Evolutionary conservation across 1,284 basidiomycete genomes (phyloP), one percentile per base, ranked within the genome.

Genomic region (Austropuccinia psidii): DNA sequence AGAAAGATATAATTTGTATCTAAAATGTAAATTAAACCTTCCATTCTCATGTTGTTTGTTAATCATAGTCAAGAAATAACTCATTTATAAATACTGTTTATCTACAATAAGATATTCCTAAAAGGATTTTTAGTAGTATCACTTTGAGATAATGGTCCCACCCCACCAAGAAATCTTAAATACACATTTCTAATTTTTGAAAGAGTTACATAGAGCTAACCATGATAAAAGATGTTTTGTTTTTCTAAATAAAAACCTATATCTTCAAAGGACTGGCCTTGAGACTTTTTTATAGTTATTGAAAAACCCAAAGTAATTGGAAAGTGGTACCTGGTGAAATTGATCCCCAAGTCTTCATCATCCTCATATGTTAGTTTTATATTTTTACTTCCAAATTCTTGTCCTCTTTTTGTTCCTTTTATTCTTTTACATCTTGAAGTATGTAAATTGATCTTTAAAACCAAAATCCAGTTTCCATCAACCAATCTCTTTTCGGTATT

Each of bases 181-280:
- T n/a, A n/a, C n/a, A n/a, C n/a, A n/a, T n/a, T n/a, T n/a, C n/a
- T n/a, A n/a, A n/a, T n/a, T n/a, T 33, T 60, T 2, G 82, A 83
- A 13, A 84, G 77, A 9, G 82, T 83, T 37, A 83, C 83, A 79
- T 84, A 84, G 0, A 84, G 77, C 66, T 84, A 82, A 0, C 83
- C 82, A 80, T 84, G 83, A 1, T 78, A 43, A 74, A 84, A 84
- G 0, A 84, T 82, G 0, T 81, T n/a, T n/a, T n/a, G n/a, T 79
- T 6, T 73, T 61, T 78, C 79, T 0, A 84, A 68, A 75, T 83
- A 78, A 4, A 83, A 21, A 1, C 79, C 79, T 33, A 82, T 77
- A 65, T 76, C 72, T 27, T 74, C 76, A 1, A 81, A 77, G 13
- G 82, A 83, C 74, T 84, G 83, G 0, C 84, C 83, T 76, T 85